A percentile compares a stretch with the other conserved stretches of the same genome.
Evolutionary conservation across 163 green algal species (phyloP).

Genomic region (Botryococcus braunii): DNA sequence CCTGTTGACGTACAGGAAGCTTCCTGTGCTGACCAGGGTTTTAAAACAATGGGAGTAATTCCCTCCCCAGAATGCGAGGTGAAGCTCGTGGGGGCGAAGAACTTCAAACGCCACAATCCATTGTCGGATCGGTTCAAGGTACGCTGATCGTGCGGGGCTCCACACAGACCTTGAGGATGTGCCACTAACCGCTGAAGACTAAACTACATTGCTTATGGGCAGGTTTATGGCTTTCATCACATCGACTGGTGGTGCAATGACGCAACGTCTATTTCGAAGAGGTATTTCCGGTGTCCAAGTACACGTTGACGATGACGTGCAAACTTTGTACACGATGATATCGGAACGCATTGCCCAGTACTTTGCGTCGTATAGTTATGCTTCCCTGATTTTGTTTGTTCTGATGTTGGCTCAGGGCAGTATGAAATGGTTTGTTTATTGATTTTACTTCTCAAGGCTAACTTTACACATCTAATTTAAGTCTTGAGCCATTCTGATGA

Average conservation of each 20-base stretch:
- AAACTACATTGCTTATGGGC: background rate
- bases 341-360: no score
- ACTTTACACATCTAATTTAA: no score
- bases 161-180: slow-evolving; percentile 5
- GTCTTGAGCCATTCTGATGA: no score
- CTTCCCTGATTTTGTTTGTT: background rate
- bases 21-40: no score
- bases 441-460: no score
- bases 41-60: no score
- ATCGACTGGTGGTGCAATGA: slow-evolving; percentile 92
- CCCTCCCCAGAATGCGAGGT: no score
- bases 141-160: background rate
- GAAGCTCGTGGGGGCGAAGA: slow-evolving; percentile 38
- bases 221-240: slow-evolving; percentile 79
- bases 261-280: slow-evolving; percentile 69
- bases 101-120: slow-evolving; percentile 75
- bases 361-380: background rate
- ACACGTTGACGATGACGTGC: no score
- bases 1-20: no score
- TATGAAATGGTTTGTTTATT: background rate
- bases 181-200: background rate
- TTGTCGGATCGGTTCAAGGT: slow-evolving; percentile 61
- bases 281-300: slow-evolving; percentile 48
- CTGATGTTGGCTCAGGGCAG: background rate
- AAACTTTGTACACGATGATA: no score